phyloP scores from a whole-genome alignment of 176 grass and related monocot genomes.

The Triticum urartu region DNA sequence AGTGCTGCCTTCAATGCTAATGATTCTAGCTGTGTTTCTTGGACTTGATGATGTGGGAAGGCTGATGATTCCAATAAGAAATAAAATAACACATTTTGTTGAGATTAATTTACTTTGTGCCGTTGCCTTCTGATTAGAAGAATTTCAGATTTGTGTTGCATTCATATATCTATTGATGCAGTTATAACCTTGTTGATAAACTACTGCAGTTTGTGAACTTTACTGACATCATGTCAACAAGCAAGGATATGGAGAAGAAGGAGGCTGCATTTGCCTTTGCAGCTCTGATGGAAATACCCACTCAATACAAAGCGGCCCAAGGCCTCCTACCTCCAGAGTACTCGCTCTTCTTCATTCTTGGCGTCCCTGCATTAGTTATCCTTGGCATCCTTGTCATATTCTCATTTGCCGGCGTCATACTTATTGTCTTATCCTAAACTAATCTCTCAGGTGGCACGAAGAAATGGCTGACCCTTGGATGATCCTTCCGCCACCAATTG shows the following conservation, averaged over 20 bases:
- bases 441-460: constrained; percentile 40
- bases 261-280: constrained; percentile 89
- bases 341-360: constrained; percentile 21
- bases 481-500: constrained; percentile 77
- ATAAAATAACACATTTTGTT: neutral
- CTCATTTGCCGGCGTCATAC: neutral
- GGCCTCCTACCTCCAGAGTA: constrained; percentile 58
- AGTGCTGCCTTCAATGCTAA: neutral
- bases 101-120: neutral
- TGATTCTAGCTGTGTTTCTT: constrained; percentile 1
- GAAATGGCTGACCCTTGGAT: constrained; percentile 36
- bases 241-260: constrained; percentile 67
- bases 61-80: neutral
- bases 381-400: neutral
- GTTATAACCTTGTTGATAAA: constrained; percentile 3
- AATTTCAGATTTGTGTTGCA: neutral
- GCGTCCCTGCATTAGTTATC: constrained; percentile 3
- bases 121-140: constrained; percentile 31
- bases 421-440: constrained; percentile 1
- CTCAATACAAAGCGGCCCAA: constrained; percentile 91
- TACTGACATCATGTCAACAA: constrained; percentile 82
- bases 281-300: constrained; percentile 97
- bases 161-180: neutral
- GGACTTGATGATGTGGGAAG: neutral
- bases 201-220: constrained; percentile 91